Evolutionary conservation across 352 stramenopile genomes (phyloP).

Genomic region (Aphanomyces invadans): DNA sequence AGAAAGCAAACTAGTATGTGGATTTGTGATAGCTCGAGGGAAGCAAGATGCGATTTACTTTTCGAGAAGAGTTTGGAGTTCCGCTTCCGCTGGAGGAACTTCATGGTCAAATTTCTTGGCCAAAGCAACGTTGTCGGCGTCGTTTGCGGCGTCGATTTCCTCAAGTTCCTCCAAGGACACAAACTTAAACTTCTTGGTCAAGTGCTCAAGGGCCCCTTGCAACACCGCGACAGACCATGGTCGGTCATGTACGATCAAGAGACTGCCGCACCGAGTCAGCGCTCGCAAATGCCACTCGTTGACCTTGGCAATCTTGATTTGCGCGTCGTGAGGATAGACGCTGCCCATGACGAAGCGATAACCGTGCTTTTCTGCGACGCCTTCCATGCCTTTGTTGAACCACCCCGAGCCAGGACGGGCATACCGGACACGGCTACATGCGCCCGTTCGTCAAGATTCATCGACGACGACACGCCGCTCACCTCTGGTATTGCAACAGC

Average conservation of each 20-base stretch:
- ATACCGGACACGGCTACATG: slow-evolving; percentile 32
- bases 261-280: slow-evolving; percentile 53
- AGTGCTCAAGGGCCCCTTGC: slow-evolving; percentile 39
- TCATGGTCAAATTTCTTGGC: neutral
- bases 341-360: slow-evolving; percentile 81
- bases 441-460: too few species aligned
- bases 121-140: neutral
- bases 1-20: neutral
- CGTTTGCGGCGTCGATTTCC: neutral
- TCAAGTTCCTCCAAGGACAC: slow-evolving; percentile 22
- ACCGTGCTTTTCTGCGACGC: slow-evolving; percentile 59
- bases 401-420: slow-evolving; percentile 74
- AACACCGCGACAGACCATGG: slow-evolving; percentile 72
- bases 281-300: slow-evolving; percentile 53
- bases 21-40: neutral
- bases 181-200: slow-evolving; percentile 25
- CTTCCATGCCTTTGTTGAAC: slow-evolving; percentile 75
- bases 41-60: slow-evolving; percentile 10
- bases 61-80: slow-evolving; percentile 14
- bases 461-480: too few species aligned
- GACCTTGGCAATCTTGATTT: slow-evolving; percentile 61
- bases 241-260: slow-evolving; percentile 82
- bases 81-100: neutral
- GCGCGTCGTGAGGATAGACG: slow-evolving; percentile 80
- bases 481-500: slow-evolving; percentile 17